phyloP scores from a whole-genome alignment of 2,329 filamentous ascomycete genomes.

The Arachnomyces sp. region DNA sequence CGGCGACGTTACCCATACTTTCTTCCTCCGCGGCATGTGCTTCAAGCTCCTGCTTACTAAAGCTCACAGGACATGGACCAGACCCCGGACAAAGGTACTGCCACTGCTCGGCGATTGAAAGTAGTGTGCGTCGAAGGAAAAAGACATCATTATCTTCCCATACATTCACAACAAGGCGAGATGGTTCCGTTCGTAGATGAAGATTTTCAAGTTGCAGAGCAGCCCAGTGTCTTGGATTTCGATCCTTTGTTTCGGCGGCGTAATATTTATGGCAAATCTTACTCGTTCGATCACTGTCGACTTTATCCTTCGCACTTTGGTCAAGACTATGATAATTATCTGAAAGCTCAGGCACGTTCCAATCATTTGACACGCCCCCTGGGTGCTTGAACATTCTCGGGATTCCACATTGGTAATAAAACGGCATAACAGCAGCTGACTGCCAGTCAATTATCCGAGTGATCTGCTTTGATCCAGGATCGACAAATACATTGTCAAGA shows the following conservation, averaged over 20 bases:
- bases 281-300: background rate
- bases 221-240: slow-evolving; percentile 2
- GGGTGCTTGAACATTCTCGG: slow-evolving; percentile 24
- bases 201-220: slow-evolving; percentile 8
- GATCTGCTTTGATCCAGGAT: slow-evolving; percentile 1
- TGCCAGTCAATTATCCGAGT: slow-evolving; percentile 9
- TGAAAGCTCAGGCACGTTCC: background rate
- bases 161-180: slow-evolving; percentile 22
- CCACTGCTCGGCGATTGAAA: slow-evolving; percentile 10
- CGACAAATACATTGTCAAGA: slow-evolving; percentile 8
- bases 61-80: background rate
- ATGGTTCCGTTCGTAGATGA: slow-evolving; percentile 21
- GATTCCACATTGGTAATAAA: slow-evolving; percentile 18
- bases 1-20: background rate
- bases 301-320: background rate
- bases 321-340: background rate
- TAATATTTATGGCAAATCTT: slow-evolving; percentile 1
- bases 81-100: slow-evolving; percentile 1
- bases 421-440: background rate
- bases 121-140: slow-evolving; percentile 25
- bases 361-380: background rate
- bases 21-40: background rate
- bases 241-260: background rate
- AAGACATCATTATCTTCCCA: slow-evolving; percentile 29
- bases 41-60: background rate